These are phyloP conservation scores for Mucor sp. DNA, from an alignment of 371 early-diverging fungal genomes.

Conservation along the genomic window DNA sequence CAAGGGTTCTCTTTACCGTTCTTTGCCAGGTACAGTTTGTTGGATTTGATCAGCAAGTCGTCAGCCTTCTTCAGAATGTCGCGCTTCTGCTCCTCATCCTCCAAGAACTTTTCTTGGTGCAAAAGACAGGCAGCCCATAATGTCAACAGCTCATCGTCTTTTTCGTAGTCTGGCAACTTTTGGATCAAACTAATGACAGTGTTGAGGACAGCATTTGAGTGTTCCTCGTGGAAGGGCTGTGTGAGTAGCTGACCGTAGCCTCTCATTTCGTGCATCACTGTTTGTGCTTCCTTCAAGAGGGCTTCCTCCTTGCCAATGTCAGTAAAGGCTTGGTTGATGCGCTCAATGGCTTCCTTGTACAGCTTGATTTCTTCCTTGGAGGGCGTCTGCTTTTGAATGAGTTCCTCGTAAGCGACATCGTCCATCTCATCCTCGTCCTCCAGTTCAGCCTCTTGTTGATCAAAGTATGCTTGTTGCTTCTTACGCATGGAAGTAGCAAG, in stretches of 20 bases:
- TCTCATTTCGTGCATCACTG: conserved; percentile 25
- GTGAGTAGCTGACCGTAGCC: conserved; percentile 35
- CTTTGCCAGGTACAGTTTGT: conserved; percentile 19
- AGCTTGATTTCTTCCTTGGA: conserved; percentile 33
- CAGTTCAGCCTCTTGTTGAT: conserved; percentile 24
- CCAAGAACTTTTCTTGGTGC: conserved; percentile 27
- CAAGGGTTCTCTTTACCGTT: conserved; percentile 33
- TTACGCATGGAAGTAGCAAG: conserved; percentile 29
- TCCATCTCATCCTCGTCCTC: conserved; percentile 34
- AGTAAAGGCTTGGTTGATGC: not conserved
- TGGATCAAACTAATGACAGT: conserved; percentile 23
- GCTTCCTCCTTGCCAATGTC: not conserved
- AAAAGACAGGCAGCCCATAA: conserved; percentile 39
- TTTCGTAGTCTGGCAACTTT: conserved; percentile 23
- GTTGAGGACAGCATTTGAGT: conserved; percentile 21
- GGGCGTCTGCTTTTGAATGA: conserved; percentile 33
- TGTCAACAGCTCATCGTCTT: conserved; percentile 26
- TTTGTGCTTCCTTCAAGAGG: conserved; percentile 18
- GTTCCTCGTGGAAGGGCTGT: conserved; percentile 25
- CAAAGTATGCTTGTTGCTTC: conserved; percentile 29
- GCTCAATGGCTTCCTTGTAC: conserved; percentile 37
- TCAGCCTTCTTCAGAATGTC: conserved; percentile 23
- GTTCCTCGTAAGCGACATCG: conserved; percentile 27
- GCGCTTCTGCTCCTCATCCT: conserved; percentile 13
- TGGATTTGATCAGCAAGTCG: conserved; percentile 22